Base-by-base conservation (phyloP, 2,329 filamentous ascomycete species). In the Alternaria infectoria region DNA sequence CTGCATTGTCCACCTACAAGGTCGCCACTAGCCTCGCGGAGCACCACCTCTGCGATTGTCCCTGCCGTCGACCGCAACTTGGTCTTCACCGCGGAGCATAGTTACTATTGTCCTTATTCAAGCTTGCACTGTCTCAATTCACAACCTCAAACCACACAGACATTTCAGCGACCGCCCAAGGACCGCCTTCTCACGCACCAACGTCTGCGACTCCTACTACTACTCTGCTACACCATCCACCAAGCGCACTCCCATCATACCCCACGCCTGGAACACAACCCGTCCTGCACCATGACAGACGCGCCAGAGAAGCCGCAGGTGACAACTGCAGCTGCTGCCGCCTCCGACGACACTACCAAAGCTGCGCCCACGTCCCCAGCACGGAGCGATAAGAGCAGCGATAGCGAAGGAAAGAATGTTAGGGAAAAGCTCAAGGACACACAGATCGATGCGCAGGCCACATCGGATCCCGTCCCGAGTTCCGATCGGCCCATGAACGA, bases 341-440 rank as follows among this genome's bases (percentile, higher is more conserved):
- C 61, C 17, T 61, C 60, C 21, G 60, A 69, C 19, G 54, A 65
- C 9, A 51, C 68, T 15, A 51, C 65, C 44, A 68, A 70, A 28
- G 58, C 69, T 17, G 65, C 63, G 23, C 65, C 67, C 40, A 58
- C 69, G 15, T 77, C 77, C 3, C 77, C 76, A 26, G 69, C 76
- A 40, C 74, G 69, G 40, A 81, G 78, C 61, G 83, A 85, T 65
- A 79, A 69, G 62, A 78, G 77, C 67, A 77, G 77, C 60, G 83
- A 84, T 45, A 80, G 79, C 62, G 83, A 85, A 64, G 87, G 89
- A 74, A 84, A 83, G 63, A 86, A 86, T 9, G 86, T 89, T 40
- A 81, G 88, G 61, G 85, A 89, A 74, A 87, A 88, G 77, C 79
- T 90, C 57, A 86, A 88, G 76, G 85, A 89, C 70, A 88, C 88